Evolutionary conservation across 495 filamentous ascomycete species (phyloP).

Genomic region (Talaromyces trachyspermus): DNA sequence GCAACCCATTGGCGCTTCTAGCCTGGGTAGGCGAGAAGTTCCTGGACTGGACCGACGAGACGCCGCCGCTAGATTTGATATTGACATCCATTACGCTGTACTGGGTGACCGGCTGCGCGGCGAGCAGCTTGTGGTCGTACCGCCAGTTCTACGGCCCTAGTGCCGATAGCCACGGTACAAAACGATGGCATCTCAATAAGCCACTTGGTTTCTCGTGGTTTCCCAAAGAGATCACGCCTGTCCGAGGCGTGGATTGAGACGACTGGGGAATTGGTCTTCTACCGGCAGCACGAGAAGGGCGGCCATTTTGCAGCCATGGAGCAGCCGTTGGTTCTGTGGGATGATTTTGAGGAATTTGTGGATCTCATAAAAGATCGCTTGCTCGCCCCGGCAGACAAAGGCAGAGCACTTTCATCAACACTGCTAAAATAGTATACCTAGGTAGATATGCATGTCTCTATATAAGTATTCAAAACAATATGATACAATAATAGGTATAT

Average conservation of each 20-base stretch:
- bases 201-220: slow-evolving; percentile 48
- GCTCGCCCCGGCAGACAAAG: too few species aligned
- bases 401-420: too few species aligned
- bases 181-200: slow-evolving; percentile 21
- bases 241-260: slow-evolving; percentile 35
- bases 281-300: slow-evolving; percentile 24
- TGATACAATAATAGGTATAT: too few species aligned
- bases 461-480: too few species aligned
- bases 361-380: not conserved
- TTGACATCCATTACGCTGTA: slow-evolving; percentile 43
- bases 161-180: not conserved
- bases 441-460: too few species aligned
- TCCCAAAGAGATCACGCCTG: slow-evolving; percentile 33
- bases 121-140: not conserved
- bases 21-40: slow-evolving; percentile 58
- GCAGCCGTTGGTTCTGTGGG: not conserved
- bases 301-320: slow-evolving; percentile 16
- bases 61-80: slow-evolving; percentile 37
- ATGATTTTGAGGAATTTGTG: not conserved
- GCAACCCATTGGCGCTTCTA: slow-evolving; percentile 48
- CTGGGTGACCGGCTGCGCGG: slow-evolving; percentile 43
- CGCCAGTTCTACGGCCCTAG: slow-evolving; percentile 25
- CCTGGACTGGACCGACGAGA: slow-evolving; percentile 44
- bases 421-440: too few species aligned
- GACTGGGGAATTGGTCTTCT: slow-evolving; percentile 29